Percentiles rank a stretch among this genome's conserved stretches.
Conservation (phyloP, 2,329 filamentous ascomycete genomes). For the Fonsecaea pedrosoi region DNA sequence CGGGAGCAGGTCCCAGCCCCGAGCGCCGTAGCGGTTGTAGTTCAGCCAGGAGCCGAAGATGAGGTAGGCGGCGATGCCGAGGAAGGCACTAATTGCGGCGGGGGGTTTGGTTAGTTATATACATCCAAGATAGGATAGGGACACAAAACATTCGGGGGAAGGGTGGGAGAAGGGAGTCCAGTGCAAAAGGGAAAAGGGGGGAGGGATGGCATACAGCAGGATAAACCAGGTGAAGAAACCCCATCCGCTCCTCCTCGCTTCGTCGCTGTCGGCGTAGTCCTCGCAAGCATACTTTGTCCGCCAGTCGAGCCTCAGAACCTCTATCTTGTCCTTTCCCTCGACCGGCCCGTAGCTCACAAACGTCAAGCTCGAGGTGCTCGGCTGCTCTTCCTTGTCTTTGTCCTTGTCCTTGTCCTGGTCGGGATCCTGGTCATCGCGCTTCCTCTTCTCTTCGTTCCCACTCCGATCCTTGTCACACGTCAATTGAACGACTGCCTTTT, state of each 20-base stretch:
- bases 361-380: slow-evolving; percentile 65
- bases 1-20: slow-evolving; percentile 92
- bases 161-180: no score
- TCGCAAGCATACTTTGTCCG: slow-evolving; percentile 86
- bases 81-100: slow-evolving; percentile 72
- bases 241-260: slow-evolving; percentile 65
- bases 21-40: slow-evolving; percentile 93
- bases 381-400: slow-evolving; percentile 36
- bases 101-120: slow-evolving; percentile 34
- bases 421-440: slow-evolving; percentile 51
- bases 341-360: slow-evolving; percentile 75
- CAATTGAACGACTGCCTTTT: slow-evolving; percentile 84
- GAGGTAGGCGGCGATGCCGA: slow-evolving; percentile 84
- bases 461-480: slow-evolving; percentile 75
- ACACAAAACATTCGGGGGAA: no score
- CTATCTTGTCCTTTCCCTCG: slow-evolving; percentile 52
- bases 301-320: slow-evolving; percentile 80
- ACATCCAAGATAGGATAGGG: no score
- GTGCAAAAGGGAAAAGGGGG: background rate
- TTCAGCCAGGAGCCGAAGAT: slow-evolving; percentile 99
- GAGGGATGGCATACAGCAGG: slow-evolving; percentile 69
- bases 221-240: slow-evolving; percentile 98
- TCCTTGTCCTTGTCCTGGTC: slow-evolving; percentile 23
- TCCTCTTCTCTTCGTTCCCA: slow-evolving; percentile 62
- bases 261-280: slow-evolving; percentile 56